A percentile compares a stretch with the other conserved stretches of the same genome.
These are phyloP conservation scores for Penicillium waksmanii DNA, from an alignment of 495 filamentous ascomycete genomes.

Conservation along the genomic window DNA sequence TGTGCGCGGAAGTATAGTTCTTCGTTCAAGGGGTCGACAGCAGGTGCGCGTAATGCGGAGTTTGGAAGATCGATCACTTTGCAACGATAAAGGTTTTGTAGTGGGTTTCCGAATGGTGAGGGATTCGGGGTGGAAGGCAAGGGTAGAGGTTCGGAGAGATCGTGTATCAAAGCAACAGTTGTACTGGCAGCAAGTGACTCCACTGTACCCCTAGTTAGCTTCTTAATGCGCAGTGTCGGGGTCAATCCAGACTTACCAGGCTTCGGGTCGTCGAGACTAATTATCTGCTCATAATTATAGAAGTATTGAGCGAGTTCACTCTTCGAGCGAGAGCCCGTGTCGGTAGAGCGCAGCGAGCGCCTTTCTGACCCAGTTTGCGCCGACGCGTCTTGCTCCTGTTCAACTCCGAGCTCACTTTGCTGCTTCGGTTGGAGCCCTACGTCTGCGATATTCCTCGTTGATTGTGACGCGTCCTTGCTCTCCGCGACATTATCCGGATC, in stretches of 20 bases:
- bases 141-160: slow-evolving; percentile 40
- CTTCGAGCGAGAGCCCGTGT: slow-evolving; percentile 66
- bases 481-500: slow-evolving; percentile 2
- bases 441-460: neutral
- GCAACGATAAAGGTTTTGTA: slow-evolving; percentile 42
- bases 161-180: slow-evolving; percentile 49
- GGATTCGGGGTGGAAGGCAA: slow-evolving; percentile 23
- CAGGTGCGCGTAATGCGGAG: slow-evolving; percentile 4
- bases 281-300: slow-evolving; percentile 86
- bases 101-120: slow-evolving; percentile 45
- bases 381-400: slow-evolving; percentile 12
- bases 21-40: slow-evolving; percentile 70
- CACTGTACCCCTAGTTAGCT: slow-evolving; percentile 18
- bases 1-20: slow-evolving; percentile 69
- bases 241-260: slow-evolving; percentile 58
- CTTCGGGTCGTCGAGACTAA: slow-evolving; percentile 78
- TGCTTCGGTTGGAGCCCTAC: slow-evolving; percentile 10
- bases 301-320: slow-evolving; percentile 89
- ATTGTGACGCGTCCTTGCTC: neutral
- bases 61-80: slow-evolving; percentile 35
- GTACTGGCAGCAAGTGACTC: slow-evolving; percentile 52
- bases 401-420: slow-evolving; percentile 10
- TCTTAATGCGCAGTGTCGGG: neutral
- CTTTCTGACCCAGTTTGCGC: slow-evolving; percentile 30
- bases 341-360: slow-evolving; percentile 54